A percentile compares a stretch with the other conserved stretches of the same genome.
phyloP scores from a whole-genome alignment of 148 eudicot species.

The Silene conica region DNA sequence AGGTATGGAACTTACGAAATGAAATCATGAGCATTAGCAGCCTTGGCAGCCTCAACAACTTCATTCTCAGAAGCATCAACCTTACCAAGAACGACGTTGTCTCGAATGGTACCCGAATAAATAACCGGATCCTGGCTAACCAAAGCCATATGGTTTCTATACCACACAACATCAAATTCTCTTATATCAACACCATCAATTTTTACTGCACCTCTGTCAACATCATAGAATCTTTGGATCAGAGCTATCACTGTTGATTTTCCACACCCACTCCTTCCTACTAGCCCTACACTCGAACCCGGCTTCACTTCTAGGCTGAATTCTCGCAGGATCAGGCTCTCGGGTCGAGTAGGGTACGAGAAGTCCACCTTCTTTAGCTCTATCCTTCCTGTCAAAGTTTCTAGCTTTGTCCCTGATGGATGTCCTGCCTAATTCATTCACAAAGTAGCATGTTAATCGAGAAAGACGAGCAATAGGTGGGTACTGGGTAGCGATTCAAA shows the following conservation, averaged over 20 bases:
- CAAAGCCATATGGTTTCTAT: constrained; percentile 60
- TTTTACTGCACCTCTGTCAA: constrained; percentile 56
- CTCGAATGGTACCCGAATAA: constrained; percentile 63
- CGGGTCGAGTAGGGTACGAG: constrained; percentile 62
- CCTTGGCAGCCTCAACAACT: constrained; percentile 65
- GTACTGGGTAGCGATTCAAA: too few relatives aligned
- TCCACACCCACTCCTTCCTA: constrained; percentile 93
- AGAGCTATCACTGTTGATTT: constrained; percentile 80
- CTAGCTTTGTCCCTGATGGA: constrained; percentile 31
- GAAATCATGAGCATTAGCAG: constrained; percentile 91
- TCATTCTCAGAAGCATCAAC: constrained; percentile 67
- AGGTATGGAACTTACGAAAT: constrained; percentile 58
- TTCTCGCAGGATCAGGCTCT: constrained; percentile 40
- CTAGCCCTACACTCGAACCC: constrained; percentile 80
- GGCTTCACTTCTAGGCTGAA: constrained; percentile 65
- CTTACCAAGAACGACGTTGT: constrained; percentile 67
- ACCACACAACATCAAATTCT: constrained; percentile 61
- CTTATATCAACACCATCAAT: constrained; percentile 72
- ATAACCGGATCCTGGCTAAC: constrained; percentile 94
- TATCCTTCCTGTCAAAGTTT: constrained; percentile 51
- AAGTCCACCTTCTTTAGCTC: constrained; percentile 73
- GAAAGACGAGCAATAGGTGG: too few relatives aligned
- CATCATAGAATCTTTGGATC: constrained; percentile 75
- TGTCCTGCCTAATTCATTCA: too few relatives aligned
- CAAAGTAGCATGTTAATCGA: too few relatives aligned